These are phyloP conservation scores for Sequoiadendron giganteum DNA, from an alignment of 75 land plant species.

Conservation along the genomic window DNA sequence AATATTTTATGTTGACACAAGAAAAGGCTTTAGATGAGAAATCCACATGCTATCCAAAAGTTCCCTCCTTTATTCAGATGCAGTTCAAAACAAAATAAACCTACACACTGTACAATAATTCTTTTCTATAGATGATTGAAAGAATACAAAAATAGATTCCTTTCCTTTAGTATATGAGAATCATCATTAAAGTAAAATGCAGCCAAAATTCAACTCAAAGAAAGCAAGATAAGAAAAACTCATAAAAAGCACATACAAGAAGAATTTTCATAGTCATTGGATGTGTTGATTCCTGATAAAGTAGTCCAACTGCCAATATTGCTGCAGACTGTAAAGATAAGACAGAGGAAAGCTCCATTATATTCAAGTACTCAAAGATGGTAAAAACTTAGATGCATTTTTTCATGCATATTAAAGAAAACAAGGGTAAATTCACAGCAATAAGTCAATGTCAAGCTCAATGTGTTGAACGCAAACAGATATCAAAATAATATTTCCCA, in stretches of 20 bases:
- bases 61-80: background rate
- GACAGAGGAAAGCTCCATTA: slow-evolving; percentile 7
- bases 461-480: background rate
- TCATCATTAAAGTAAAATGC: background rate
- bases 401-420: background rate
- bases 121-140: background rate
- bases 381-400: background rate
- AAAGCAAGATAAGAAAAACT: background rate
- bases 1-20: background rate
- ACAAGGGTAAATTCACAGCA: background rate
- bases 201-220: background rate
- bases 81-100: background rate
- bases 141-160: background rate
- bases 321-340: slow-evolving; percentile 84
- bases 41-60: background rate
- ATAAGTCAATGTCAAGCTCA: background rate
- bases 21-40: background rate
- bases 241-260: slow-evolving; percentile 45
- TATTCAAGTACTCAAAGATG: background rate
- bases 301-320: slow-evolving; percentile 82
- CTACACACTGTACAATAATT: background rate
- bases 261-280: slow-evolving; percentile 84
- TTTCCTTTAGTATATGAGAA: background rate
- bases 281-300: slow-evolving; percentile 95
- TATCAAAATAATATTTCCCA: background rate